Evolutionary conservation across 2,329 filamentous ascomycete species (phyloP).

Genomic region (Dactylonectria macrodidyma): DNA sequence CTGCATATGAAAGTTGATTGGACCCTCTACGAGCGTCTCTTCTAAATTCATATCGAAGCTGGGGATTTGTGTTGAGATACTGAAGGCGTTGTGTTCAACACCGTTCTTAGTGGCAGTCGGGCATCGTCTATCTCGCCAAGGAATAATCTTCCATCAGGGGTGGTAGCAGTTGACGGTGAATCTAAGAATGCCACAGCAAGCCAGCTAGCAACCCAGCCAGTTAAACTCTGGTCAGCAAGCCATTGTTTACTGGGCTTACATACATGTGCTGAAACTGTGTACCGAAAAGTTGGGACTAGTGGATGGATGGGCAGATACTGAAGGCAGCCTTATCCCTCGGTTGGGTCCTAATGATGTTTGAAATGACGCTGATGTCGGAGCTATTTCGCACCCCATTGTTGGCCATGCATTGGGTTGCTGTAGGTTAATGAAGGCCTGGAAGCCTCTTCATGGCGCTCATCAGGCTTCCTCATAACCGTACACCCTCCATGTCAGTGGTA

Average conservation of each 20-base stretch:
- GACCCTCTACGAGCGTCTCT: not conserved
- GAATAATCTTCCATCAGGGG: not conserved
- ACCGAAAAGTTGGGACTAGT: conserved; percentile 31
- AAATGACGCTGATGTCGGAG: conserved; percentile 27
- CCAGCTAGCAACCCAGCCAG: conserved; percentile 11
- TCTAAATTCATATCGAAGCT: not conserved
- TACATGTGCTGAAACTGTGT: conserved; percentile 32
- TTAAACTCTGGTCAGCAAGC: conserved; percentile 18
- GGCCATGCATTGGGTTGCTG: conserved; percentile 18
- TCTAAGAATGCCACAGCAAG: conserved; percentile 8
- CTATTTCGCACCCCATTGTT: conserved; percentile 12
- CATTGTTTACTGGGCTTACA: conserved; percentile 17
- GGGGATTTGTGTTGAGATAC: not conserved
- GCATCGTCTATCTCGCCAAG: not conserved
- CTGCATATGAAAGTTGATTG: not conserved
- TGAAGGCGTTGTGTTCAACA: not conserved
- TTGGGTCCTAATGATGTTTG: conserved; percentile 39
- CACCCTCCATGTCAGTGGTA: conserved; percentile 9
- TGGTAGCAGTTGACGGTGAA: conserved; percentile 13
- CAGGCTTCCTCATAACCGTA: conserved; percentile 7
- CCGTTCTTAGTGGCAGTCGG: not conserved
- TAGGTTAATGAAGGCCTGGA: conserved; percentile 16
- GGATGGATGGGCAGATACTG: conserved; percentile 13
- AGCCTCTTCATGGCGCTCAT: conserved; percentile 10
- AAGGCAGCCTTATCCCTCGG: conserved; percentile 5